Percentiles rank a stretch among this genome's conserved stretches.
Evolutionary conservation across 2,329 filamentous ascomycete genomes (phyloP).

Genomic region (Alternaria ventricosa): DNA sequence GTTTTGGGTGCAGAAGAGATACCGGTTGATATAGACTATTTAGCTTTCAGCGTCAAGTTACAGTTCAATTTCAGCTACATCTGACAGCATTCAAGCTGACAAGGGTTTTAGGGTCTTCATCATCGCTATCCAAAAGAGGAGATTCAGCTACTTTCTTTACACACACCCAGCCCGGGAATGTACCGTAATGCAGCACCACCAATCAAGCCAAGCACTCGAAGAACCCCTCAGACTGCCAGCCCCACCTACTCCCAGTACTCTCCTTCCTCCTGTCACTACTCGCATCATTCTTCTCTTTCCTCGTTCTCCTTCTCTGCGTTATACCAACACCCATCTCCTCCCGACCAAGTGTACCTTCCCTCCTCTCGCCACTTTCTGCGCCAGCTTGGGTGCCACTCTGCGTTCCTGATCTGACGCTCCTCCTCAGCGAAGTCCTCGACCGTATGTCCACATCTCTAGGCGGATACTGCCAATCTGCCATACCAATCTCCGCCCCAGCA

Average conservation of each 20-base stretch:
- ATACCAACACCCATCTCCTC: not conserved
- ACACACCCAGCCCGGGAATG: not conserved
- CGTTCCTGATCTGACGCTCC: not conserved
- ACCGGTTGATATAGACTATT: not conserved
- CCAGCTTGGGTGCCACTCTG: not conserved
- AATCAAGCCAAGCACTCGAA: not conserved
- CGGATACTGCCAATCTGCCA: not conserved
- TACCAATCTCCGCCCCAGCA: not conserved
- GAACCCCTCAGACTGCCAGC: not conserved
- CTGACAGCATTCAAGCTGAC: not conserved
- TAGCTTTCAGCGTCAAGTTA: not conserved
- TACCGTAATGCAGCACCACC: too few species aligned
- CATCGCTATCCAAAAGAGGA: not conserved
- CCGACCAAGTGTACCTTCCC: not conserved
- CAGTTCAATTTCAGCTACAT: not conserved
- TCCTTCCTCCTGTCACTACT: not conserved
- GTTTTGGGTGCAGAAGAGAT: not conserved
- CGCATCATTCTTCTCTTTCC: not conserved
- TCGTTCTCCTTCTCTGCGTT: not conserved
- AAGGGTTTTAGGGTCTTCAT: not conserved
- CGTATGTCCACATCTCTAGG: not conserved
- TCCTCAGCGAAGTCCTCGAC: not conserved
- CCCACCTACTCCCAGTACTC: not conserved
- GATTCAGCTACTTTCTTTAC: not conserved
- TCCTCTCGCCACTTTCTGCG: not conserved